phyloP scores from a whole-genome alignment of 345 rosid genomes.

The Eutrema yunnanense region DNA sequence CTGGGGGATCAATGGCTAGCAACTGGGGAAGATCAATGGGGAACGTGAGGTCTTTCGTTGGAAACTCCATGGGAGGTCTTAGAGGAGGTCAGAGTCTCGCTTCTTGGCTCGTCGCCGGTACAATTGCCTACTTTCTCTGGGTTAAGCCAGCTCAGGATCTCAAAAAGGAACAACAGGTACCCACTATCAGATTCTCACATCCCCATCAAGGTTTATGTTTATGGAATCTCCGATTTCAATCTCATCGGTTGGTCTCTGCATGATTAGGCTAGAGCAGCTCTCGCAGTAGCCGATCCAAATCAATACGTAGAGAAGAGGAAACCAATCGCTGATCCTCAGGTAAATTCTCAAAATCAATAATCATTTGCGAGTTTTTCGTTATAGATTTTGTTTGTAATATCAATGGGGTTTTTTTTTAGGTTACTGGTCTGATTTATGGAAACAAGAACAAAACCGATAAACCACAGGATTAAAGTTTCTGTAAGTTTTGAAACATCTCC shows the following conservation, averaged over 20 bases:
- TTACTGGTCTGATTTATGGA: constrained; percentile 65
- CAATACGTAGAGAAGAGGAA: constrained; percentile 64
- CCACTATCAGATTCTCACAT: not conserved
- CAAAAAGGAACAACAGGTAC: constrained; percentile 73
- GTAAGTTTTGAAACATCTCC: not conserved
- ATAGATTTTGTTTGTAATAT: not conserved
- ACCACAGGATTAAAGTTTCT: constrained; percentile 2
- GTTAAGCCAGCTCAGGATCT: constrained; percentile 90
- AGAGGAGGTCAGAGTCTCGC: constrained; percentile 69
- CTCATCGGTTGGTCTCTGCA: not conserved
- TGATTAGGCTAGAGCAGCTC: constrained; percentile 64
- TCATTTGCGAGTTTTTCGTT: not conserved
- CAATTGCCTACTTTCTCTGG: constrained; percentile 91
- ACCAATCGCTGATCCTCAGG: constrained; percentile 91
- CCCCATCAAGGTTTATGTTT: not conserved
- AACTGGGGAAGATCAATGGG: constrained; percentile 63
- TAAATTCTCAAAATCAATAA: not conserved
- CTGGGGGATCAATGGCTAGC: constrained; percentile 34
- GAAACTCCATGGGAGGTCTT: constrained; percentile 83
- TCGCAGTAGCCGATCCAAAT: constrained; percentile 64
- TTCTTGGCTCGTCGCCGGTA: constrained; percentile 91
- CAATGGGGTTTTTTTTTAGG: constrained; percentile 22
- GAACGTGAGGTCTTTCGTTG: constrained; percentile 58
- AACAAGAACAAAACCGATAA: constrained; percentile 43
- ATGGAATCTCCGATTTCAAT: not conserved